Base-by-base conservation (phyloP, 2,329 filamentous ascomycete genomes). In the Fusarium torulosum region DNA sequence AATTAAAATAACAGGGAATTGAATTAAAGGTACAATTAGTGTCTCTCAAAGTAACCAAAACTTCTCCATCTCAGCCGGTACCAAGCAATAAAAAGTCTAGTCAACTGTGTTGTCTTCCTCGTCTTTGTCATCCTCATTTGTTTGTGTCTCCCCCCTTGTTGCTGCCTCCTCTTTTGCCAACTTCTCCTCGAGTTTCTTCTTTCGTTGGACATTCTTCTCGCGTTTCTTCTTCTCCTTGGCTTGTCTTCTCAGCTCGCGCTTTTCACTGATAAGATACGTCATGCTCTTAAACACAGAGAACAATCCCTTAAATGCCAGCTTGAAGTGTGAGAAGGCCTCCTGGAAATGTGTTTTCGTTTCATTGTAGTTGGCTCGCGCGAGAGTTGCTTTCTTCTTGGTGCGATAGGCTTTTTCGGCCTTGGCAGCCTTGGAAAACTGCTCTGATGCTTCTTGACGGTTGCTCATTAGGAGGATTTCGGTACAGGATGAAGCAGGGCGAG, bases 361-460 rank as follows among this genome's bases (percentile, higher is more conserved):
- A 15, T 27, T 53, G 40, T 60, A 60, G 33, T 60, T 60, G 19
- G 55, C 54, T 4, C 58, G 58, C 4, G 58, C 55, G 3, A 60
- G 3, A 3, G 45, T 55, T 0, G 58, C 58, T 4, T 38, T 58
- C 21, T 59, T 60, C 10, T 60, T 60, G 19, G 45, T 60, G 33
- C 58, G 58, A 13, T 60, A 60, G 1, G 44, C 58, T 4, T 60
- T 60, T n/a, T 60, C 58, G 3, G 55, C 58, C n/a, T 25, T 60
- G 19, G 58, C n/a, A 3, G 58, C 58, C 38, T 60, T 42, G 10
- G 38, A 40, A n/a, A 40, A 60, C 29, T 60, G 54, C 4, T 60
- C 54, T 7, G 58, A 60, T 6, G 58, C 58, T 15, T 59, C 53
- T 14, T 38, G 33, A 0, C 54, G 58, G 3, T 41, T 60, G 14